Base-by-base conservation (phyloP, 2,329 filamentous ascomycete species). In the Ophiostoma sp. region DNA sequence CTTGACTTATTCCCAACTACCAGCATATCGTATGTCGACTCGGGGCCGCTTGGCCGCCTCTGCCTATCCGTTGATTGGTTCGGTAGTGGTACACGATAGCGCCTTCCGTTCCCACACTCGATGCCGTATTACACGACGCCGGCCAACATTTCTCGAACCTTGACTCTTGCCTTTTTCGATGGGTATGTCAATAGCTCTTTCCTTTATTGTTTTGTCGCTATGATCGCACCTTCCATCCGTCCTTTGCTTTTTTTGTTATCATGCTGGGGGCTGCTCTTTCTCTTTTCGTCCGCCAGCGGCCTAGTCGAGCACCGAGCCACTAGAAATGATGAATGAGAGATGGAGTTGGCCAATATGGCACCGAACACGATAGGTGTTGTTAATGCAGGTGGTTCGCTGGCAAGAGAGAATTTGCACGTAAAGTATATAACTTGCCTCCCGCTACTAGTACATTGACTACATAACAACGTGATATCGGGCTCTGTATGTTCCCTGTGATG, bases 261-360 rank as follows among this genome's bases (percentile, higher is more conserved):
- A 8, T 39, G 41, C 35, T 15, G 10, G 11, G 11, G 10, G 17
- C 20, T 35, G 20, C 17, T 65, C 62, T 20, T 65, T 65, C 35
- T 39, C 27, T 64, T 10, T 48, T 27, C 23, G 52, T 65, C 62
- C 62, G 20, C 36, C 62, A 39, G 35, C 62, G 62, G 62, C 62
- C n/a, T 65, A 65, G 33, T 35, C 62, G 62, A 64, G 17, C 31
- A 36, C 60, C 15, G 33, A 39, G 33, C 57, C 57, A 62, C 57
- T 33, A 62, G 27, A 31, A 20, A 48, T 20, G 27, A 41, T 41
- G 44, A 48, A n/a, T n/a, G 17, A 48, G 44, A 20, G 44, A 48
- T 17, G 44, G 20, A 48, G n/a, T 17, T 65, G n/a, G 20, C 60
- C 17, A n/a, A 48, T 65, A 60, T 33, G 62, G 8, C 13, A 41